Percentiles rank a stretch among this genome's conserved stretches.
phyloP scores from a whole-genome alignment of 495 filamentous ascomycete species.

The Trichocladium antarcticum region DNA sequence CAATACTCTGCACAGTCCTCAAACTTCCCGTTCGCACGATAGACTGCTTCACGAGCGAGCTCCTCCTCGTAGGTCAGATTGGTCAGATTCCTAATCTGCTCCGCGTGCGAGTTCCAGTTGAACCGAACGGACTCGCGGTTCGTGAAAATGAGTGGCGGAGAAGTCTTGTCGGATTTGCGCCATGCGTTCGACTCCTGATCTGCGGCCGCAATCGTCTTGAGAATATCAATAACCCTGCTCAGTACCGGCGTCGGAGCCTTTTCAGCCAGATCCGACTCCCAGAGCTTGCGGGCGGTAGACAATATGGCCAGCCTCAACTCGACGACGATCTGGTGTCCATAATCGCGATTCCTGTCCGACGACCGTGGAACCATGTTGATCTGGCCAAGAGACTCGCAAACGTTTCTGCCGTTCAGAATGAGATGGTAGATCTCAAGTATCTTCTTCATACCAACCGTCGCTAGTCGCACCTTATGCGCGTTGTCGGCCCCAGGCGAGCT shows the following conservation, averaged over 20 bases:
- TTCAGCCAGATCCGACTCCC: slow-evolving; percentile 71
- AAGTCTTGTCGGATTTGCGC: slow-evolving; percentile 34
- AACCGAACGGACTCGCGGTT: slow-evolving; percentile 17
- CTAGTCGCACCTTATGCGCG: slow-evolving; percentile 28
- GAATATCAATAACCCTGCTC: slow-evolving; percentile 70
- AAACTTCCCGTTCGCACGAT: slow-evolving; percentile 60
- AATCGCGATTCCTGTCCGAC: slow-evolving; percentile 50
- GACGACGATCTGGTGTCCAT: slow-evolving; percentile 68
- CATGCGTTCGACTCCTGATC: slow-evolving; percentile 61
- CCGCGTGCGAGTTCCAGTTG: slow-evolving; percentile 30
- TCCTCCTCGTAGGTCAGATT: slow-evolving; percentile 43
- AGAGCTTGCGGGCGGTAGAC: slow-evolving; percentile 66
- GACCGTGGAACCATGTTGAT: slow-evolving; percentile 44
- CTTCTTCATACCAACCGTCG: slow-evolving; percentile 56
- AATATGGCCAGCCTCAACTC: slow-evolving; percentile 75
- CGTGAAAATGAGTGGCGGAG: slow-evolving; percentile 19
- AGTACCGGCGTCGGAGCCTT: slow-evolving; percentile 63
- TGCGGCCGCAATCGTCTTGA: slow-evolving; percentile 66
- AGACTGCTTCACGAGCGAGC: slow-evolving; percentile 67
- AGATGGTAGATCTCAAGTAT: slow-evolving; percentile 73
- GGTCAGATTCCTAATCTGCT: slow-evolving; percentile 34
- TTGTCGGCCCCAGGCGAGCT: slow-evolving; percentile 24
- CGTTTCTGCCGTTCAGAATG: slow-evolving; percentile 62
- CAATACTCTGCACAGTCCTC: slow-evolving; percentile 63
- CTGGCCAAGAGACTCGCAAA: slow-evolving; percentile 62